Evolutionary conservation across 495 filamentous ascomycete species (phyloP).

Genomic region (Clavariopsis aquatica): DNA sequence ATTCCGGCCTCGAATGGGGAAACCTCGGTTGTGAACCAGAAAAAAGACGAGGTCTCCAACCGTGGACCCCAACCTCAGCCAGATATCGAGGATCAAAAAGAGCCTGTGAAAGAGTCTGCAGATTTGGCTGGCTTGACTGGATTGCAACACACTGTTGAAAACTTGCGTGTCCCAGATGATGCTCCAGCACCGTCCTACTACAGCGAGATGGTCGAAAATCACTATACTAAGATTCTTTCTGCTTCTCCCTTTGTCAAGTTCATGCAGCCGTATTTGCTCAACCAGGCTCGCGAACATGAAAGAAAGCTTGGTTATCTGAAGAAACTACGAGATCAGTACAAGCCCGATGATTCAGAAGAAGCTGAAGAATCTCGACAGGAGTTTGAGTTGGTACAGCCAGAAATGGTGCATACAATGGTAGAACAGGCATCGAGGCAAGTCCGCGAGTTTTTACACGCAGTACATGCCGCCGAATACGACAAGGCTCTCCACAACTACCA

Average conservation of each 20-base stretch:
- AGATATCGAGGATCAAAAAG: neutral
- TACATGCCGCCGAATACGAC: constrained; percentile 95
- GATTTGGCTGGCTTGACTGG: neutral
- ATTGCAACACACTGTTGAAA: constrained; percentile 1
- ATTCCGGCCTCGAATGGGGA: constrained; percentile 64
- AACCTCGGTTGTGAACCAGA: constrained; percentile 20
- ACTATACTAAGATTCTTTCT: constrained; percentile 89
- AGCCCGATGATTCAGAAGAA: constrained; percentile 33
- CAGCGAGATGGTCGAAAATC: constrained; percentile 88
- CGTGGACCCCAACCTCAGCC: neutral
- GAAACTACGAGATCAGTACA: constrained; percentile 76
- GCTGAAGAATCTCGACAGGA: constrained; percentile 58
- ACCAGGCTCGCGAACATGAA: constrained; percentile 88
- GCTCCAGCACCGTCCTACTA: constrained; percentile 90
- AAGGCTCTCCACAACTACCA: constrained; percentile 90
- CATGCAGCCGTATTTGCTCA: constrained; percentile 87
- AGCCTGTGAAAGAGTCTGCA: neutral
- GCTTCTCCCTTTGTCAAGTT: constrained; percentile 96
- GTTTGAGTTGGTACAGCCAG: constrained; percentile 87
- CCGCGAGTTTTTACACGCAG: constrained; percentile 88
- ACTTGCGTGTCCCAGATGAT: constrained; percentile 69
- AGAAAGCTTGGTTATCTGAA: constrained; percentile 76
- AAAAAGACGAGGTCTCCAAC: constrained; percentile 11
- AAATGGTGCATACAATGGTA: constrained; percentile 85
- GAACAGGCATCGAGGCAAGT: constrained; percentile 77